Evolutionary conservation across 2,329 filamentous ascomycete species (phyloP).

Genomic region (Colletotrichum cereale): DNA sequence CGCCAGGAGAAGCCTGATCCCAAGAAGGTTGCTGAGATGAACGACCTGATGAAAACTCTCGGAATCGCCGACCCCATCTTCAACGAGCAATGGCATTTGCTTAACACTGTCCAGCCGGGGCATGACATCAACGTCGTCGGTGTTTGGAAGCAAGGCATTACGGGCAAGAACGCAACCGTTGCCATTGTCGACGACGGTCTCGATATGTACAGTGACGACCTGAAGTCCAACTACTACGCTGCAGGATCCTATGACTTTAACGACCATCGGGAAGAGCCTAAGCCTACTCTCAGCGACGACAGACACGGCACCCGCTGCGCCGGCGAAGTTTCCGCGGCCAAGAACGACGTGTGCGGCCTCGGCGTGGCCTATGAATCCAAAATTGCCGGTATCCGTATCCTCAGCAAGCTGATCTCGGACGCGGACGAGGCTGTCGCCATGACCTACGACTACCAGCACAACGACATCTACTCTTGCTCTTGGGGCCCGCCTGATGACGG

Average conservation of each 20-base stretch:
- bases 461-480: conserved; percentile 98
- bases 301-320: conserved; percentile 93
- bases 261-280: conserved; percentile 82
- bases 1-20: conserved; percentile 45
- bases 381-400: conserved; percentile 91
- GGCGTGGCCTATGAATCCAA: conserved; percentile 94
- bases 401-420: conserved; percentile 91
- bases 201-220: conserved; percentile 93
- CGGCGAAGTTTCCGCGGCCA: conserved; percentile 92
- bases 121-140: conserved; percentile 98
- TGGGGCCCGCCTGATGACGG: conserved; percentile 98
- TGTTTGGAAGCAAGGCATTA: conserved; percentile 91
- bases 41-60: conserved; percentile 73
- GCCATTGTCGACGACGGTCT: conserved; percentile 97
- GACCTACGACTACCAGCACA: conserved; percentile 91
- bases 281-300: conserved; percentile 86
- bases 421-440: conserved; percentile 92
- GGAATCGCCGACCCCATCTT: conserved; percentile 92
- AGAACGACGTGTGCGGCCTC: conserved; percentile 93
- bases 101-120: conserved; percentile 83
- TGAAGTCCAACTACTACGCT: conserved; percentile 94
- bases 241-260: conserved; percentile 97
- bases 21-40: conserved; percentile 68
- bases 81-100: conserved; percentile 93
- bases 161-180: conserved; percentile 88